These are phyloP conservation scores for Lodderomyces pseudojiufengensis DNA, from an alignment of 1,139 yeast species.

Conservation along the genomic window DNA sequence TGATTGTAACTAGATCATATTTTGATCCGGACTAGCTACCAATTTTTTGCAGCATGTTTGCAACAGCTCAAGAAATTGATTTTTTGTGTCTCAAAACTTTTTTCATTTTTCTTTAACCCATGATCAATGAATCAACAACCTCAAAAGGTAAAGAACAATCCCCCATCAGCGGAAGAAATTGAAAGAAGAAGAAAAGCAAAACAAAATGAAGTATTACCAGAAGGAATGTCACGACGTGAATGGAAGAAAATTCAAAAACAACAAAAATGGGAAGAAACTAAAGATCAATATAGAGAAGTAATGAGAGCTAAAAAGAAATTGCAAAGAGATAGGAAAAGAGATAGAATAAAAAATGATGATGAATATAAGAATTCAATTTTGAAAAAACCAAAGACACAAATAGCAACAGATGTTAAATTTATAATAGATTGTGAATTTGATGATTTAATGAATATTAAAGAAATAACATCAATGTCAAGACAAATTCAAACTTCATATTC, in stretches of 20 bases:
- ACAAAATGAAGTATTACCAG: slow-evolving; percentile 48
- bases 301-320: slow-evolving; percentile 55
- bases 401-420: slow-evolving; percentile 47
- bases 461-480: slow-evolving; percentile 69
- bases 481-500: slow-evolving; percentile 84
- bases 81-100: no score
- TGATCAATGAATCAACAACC: not conserved
- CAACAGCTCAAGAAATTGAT: not conserved
- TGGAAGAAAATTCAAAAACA: slow-evolving; percentile 71
- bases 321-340: slow-evolving; percentile 30
- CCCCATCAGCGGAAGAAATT: slow-evolving; percentile 16
- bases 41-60: not conserved
- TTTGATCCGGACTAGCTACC: not conserved
- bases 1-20: not conserved
- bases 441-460: slow-evolving; percentile 78
- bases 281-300: slow-evolving; percentile 51
- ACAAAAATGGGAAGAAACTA: slow-evolving; percentile 60
- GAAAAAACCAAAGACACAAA: slow-evolving; percentile 38
- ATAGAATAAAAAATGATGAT: slow-evolving; percentile 16
- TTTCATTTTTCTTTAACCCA: not conserved
- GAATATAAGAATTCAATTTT: slow-evolving; percentile 24
- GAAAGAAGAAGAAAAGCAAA: slow-evolving; percentile 12
- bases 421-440: slow-evolving; percentile 89
- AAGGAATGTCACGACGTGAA: slow-evolving; percentile 79
- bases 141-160: slow-evolving; percentile 4